These are phyloP conservation scores for Kuraishia borneana DNA, from an alignment of 805 yeast species.

Conservation along the genomic window DNA sequence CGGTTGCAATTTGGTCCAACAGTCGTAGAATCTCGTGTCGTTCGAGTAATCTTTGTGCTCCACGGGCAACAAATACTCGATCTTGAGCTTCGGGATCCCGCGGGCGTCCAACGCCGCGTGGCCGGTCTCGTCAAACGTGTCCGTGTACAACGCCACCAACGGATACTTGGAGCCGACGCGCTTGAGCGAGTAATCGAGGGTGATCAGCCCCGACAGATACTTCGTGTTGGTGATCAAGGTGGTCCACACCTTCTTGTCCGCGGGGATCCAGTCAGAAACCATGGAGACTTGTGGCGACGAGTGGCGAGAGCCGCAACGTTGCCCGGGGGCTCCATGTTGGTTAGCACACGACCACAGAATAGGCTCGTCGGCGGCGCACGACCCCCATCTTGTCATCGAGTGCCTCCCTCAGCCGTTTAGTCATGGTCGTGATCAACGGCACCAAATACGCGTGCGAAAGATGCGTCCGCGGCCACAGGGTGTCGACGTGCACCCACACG, in stretches of 20 bases:
- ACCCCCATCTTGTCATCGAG: too few species aligned
- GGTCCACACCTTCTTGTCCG: constrained; percentile 33
- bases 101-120: constrained; percentile 26
- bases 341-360: too few species aligned
- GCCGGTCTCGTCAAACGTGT: constrained; percentile 26
- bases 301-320: too few species aligned
- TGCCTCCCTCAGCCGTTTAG: too few species aligned
- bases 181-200: constrained; percentile 36
- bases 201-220: constrained; percentile 39
- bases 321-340: too few species aligned
- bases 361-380: too few species aligned
- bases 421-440: constrained; percentile 85
- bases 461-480: constrained; percentile 94
- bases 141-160: constrained; percentile 41
- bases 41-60: constrained; percentile 30
- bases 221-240: constrained; percentile 41
- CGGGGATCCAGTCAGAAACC: constrained; percentile 8
- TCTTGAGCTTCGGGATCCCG: constrained; percentile 27
- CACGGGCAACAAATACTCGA: constrained; percentile 32
- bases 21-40: constrained; percentile 46
- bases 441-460: constrained; percentile 93
- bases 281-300: too few species aligned
- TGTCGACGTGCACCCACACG: constrained; percentile 84
- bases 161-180: constrained; percentile 34
- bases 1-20: constrained; percentile 52